These are phyloP conservation scores for Eucalyptus sp. DNA, from an alignment of 345 rosid species.

Conservation along the genomic window DNA sequence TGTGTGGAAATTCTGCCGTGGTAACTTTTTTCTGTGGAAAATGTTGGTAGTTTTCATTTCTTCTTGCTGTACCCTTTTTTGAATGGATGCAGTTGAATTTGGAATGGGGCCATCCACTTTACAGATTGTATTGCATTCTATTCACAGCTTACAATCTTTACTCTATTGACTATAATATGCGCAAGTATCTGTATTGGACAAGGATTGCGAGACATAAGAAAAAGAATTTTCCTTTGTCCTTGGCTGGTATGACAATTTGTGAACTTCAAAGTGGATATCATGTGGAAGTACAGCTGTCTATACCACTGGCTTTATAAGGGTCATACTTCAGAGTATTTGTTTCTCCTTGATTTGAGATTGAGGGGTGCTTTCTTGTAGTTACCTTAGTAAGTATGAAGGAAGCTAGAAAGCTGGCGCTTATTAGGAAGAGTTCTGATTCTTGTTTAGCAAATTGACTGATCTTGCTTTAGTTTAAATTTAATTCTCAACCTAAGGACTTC, in stretches of 20 bases:
- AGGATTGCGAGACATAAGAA: neutral
- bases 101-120: neutral
- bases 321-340: neutral
- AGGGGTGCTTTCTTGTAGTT: neutral
- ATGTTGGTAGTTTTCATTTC: neutral
- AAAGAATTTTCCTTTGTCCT: neutral
- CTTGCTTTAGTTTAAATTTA: neutral
- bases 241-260: neutral
- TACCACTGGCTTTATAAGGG: neutral
- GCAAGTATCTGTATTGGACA: neutral
- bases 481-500: neutral
- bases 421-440: neutral
- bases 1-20: neutral
- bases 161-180: neutral
- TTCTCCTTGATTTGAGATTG: neutral
- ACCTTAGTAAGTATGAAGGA: neutral
- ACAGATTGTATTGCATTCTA: neutral
- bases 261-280: neutral
- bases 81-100: neutral
- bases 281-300: neutral
- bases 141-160: neutral
- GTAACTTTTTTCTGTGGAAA: neutral
- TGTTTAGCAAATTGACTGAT: neutral
- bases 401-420: neutral
- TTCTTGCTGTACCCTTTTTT: neutral